These are phyloP conservation scores for Aureobasidium lini DNA, from an alignment of 2,329 filamentous ascomycete genomes.

Conservation along the genomic window DNA sequence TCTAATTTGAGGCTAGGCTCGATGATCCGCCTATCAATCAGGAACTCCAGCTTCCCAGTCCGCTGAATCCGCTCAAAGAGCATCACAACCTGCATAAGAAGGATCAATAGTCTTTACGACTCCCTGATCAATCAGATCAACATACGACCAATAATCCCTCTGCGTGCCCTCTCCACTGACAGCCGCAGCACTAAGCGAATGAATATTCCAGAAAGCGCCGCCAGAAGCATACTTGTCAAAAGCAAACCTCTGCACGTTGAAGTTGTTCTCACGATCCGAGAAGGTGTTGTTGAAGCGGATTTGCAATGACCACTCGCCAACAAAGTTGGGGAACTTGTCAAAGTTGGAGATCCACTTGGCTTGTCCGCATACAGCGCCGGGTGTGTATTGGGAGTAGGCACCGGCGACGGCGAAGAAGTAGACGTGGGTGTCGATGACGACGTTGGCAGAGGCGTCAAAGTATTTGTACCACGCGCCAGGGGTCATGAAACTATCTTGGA, in stretches of 20 bases:
- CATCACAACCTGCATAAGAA: no score
- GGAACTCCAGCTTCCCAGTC: no score
- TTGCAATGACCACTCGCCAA: conserved; percentile 28
- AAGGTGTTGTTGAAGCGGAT: conserved; percentile 25
- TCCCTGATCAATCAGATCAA: conserved; percentile 8
- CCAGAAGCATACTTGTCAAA: conserved; percentile 29
- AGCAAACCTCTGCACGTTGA: conserved; percentile 28
- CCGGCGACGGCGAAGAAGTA: conserved; percentile 22
- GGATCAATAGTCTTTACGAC: conserved; percentile 1
- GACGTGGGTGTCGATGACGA: conserved; percentile 23
- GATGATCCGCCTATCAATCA: no score
- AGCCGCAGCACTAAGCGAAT: neutral
- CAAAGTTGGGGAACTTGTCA: conserved; percentile 21
- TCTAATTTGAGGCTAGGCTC: no score
- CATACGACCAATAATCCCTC: conserved; percentile 18
- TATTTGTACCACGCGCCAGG: conserved; percentile 19
- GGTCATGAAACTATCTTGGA: conserved; percentile 23
- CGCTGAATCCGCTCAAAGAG: no score
- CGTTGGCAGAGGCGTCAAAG: conserved; percentile 16
- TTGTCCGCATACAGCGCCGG: conserved; percentile 17
- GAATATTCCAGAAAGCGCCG: conserved; percentile 23
- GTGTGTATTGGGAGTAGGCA: conserved; percentile 17
- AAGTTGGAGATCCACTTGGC: conserved; percentile 16
- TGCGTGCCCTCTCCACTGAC: conserved; percentile 17
- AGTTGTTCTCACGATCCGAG: conserved; percentile 21